phyloP scores from a whole-genome alignment of 768 basidiomycete genomes.

The Pulveroboletus sp. region DNA sequence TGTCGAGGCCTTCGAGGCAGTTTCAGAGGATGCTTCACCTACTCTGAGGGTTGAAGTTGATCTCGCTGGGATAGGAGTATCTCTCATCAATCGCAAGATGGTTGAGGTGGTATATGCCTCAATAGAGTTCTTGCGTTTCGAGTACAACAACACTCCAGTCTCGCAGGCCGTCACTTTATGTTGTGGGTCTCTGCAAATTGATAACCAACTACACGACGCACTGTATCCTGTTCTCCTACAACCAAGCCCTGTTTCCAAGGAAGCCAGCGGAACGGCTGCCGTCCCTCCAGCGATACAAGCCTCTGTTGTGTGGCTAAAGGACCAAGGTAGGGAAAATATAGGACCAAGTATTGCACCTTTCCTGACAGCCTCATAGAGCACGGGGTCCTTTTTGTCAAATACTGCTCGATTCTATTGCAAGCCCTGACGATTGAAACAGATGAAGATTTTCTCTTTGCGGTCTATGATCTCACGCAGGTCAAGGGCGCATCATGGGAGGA shows the following conservation, averaged over 20 bases:
- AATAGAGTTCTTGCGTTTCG: constrained; percentile 71
- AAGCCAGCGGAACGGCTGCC: constrained; percentile 69
- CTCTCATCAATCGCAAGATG: constrained; percentile 82
- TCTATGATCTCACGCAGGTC: constrained; percentile 90
- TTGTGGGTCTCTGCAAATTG: constrained; percentile 87
- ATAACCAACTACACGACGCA: constrained; percentile 97
- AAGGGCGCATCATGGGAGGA: constrained; percentile 90
- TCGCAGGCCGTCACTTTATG: constrained; percentile 79
- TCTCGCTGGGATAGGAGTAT: constrained; percentile 88
- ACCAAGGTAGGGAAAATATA: constrained; percentile 59
- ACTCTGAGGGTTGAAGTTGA: constrained; percentile 67
- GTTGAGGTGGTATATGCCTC: constrained; percentile 89
- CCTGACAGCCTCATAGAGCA: constrained; percentile 56
- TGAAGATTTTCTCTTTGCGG: constrained; percentile 89
- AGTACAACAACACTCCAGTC: constrained; percentile 74
- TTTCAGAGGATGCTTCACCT: constrained; percentile 68
- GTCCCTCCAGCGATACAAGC: constrained; percentile 81
- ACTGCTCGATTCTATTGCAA: constrained; percentile 90
- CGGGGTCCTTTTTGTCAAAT: constrained; percentile 96
- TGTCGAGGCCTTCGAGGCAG: constrained; percentile 78
- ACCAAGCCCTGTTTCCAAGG: constrained; percentile 81
- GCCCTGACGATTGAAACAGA: constrained; percentile 95
- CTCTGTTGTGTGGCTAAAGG: constrained; percentile 87
- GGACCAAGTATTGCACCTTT: neutral
- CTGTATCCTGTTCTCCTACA: constrained; percentile 93